Conservation (phyloP, 257 asterid genomes). For the Fraxinus pennsylvanica region DNA sequence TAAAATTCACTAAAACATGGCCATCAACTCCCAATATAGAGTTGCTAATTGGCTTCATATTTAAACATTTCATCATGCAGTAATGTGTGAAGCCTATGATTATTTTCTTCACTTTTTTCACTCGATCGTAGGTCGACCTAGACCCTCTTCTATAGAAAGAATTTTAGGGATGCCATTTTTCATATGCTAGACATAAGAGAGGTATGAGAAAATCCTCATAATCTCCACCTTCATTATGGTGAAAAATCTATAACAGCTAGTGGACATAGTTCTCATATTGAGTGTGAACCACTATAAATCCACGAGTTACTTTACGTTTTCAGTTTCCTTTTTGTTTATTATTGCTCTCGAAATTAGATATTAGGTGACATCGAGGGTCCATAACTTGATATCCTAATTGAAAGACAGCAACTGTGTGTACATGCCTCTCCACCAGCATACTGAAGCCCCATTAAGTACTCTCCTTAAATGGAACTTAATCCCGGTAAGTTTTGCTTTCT, state of each 20-base stretch:
- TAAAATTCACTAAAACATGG: background rate
- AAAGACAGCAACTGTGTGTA: too few relatives aligned
- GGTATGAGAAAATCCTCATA: too few relatives aligned
- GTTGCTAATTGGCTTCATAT: background rate
- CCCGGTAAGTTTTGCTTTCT: background rate
- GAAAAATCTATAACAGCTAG: background rate
- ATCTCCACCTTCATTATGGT: background rate
- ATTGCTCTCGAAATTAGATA: too few relatives aligned
- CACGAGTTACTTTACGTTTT: too few relatives aligned
- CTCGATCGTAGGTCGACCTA: too few relatives aligned
- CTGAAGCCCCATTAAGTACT: conserved; percentile 5
- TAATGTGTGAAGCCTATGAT: background rate
- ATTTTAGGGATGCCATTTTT: too few relatives aligned
- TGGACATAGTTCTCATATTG: background rate
- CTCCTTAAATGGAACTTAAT: background rate
- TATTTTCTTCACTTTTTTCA: too few relatives aligned
- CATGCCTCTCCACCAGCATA: background rate
- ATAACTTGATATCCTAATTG: too few relatives aligned
- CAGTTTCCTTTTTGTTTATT: too few relatives aligned
- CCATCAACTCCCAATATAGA: background rate
- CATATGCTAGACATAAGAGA: too few relatives aligned
- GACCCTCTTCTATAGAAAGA: background rate
- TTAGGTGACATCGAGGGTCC: background rate
- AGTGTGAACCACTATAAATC: too few relatives aligned
- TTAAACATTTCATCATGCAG: background rate